Evolutionary conservation across 352 stramenopile species (phyloP).

Genomic region (Globisporangium splendens): DNA sequence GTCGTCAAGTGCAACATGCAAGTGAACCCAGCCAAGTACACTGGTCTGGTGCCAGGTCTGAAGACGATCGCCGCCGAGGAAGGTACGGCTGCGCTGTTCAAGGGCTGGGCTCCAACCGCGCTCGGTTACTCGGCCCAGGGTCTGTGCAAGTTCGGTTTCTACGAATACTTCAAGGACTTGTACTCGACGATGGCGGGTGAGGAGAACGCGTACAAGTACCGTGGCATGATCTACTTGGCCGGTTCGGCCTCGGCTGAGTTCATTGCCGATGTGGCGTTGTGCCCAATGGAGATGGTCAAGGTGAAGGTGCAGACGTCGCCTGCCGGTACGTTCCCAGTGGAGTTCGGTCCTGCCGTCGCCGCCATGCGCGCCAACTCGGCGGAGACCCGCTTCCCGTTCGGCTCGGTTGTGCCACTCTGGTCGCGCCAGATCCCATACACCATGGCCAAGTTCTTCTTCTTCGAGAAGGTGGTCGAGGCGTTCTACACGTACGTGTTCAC

Average conservation of each 20-base stretch:
- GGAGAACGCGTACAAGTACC: constrained; percentile 92
- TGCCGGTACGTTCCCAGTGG: constrained; percentile 85
- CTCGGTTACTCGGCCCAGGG: constrained; percentile 91
- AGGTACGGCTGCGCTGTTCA: constrained; percentile 78
- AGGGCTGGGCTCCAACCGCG: constrained; percentile 90
- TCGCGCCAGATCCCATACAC: constrained; percentile 98
- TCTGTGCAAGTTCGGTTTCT: constrained; percentile 93
- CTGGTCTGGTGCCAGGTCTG: constrained; percentile 67
- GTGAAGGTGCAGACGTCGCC: constrained; percentile 92
- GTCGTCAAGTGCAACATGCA: constrained; percentile 97
- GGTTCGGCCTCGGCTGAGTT: constrained; percentile 93
- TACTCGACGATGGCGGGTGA: constrained; percentile 90
- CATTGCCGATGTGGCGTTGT: constrained; percentile 92
- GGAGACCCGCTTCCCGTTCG: constrained; percentile 90
- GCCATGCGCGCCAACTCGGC: constrained; percentile 88
- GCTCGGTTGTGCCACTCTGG: constrained; percentile 88
- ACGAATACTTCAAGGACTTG: constrained; percentile 95
- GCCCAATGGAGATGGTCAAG: constrained; percentile 95
- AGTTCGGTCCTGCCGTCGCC: constrained; percentile 82
- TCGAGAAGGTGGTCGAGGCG: constrained; percentile 86
- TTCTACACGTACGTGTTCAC: constrained; percentile 91
- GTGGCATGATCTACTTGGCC: constrained; percentile 89
- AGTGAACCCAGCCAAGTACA: constrained; percentile 88
- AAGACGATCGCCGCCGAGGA: constrained; percentile 88
- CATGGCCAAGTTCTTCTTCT: constrained; percentile 99